Evolutionary conservation across 2,329 filamentous ascomycete species (phyloP).

Genomic region (Albifimbria verrucaria): DNA sequence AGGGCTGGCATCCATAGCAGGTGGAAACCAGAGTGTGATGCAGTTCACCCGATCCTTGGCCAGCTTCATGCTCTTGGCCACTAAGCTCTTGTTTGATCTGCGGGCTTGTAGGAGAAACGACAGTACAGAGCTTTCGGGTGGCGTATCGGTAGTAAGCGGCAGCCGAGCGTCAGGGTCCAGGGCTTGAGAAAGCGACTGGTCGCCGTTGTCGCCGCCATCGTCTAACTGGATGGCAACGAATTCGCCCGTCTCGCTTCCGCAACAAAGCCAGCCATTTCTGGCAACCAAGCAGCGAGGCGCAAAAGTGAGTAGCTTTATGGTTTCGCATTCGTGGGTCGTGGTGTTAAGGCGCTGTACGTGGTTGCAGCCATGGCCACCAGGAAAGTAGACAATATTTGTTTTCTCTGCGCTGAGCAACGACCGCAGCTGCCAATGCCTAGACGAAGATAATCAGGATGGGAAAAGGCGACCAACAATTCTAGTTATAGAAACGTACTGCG

Average conservation of each 20-base stretch:
- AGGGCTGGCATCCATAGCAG: conserved; percentile 24
- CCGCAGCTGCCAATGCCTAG: conserved; percentile 82
- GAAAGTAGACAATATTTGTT: conserved; percentile 79
- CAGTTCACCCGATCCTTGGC: conserved; percentile 63
- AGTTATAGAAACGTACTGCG: conserved; percentile 51
- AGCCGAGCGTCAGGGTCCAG: conserved; percentile 32
- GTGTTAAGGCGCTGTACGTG: conserved; percentile 67
- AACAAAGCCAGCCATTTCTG: conserved; percentile 82
- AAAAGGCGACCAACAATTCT: conserved; percentile 21
- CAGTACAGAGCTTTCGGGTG: conserved; percentile 31
- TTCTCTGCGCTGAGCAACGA: conserved; percentile 83
- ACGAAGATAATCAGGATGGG: conserved; percentile 6
- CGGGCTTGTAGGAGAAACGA: conserved; percentile 35
- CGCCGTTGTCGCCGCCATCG: conserved; percentile 28
- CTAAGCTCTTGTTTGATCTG: conserved; percentile 39
- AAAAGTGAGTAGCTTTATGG: conserved; percentile 67
- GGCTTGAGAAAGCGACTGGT: conserved; percentile 20
- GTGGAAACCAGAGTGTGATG: conserved; percentile 61
- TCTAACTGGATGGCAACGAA: conserved; percentile 74
- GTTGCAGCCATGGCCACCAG: conserved; percentile 65
- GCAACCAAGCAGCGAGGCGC: conserved; percentile 84
- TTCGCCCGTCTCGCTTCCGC: conserved; percentile 83
- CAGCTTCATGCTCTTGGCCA: conserved; percentile 50
- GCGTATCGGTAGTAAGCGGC: conserved; percentile 25
- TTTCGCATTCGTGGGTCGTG: conserved; percentile 66